Evolutionary conservation across 805 yeast genomes (phyloP).

Genomic region (Torulaspora franciscae): DNA sequence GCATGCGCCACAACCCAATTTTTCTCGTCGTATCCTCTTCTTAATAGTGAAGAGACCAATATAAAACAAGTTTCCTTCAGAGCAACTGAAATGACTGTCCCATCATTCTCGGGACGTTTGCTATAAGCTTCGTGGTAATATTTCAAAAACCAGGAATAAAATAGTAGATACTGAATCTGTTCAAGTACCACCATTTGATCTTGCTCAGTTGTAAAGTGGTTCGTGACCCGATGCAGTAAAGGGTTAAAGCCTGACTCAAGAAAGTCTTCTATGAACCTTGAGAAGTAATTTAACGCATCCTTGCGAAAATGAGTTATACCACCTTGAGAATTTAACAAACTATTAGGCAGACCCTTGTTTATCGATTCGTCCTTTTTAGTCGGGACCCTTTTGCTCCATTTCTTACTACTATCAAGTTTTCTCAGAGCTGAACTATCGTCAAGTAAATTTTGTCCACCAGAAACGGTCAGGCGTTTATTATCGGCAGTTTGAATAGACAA

Average conservation of each 20-base stretch:
- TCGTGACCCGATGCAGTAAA: conserved; percentile 50
- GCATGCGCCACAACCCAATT: conserved; percentile 65
- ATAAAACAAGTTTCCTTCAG: conserved; percentile 59
- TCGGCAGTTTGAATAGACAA: conserved; percentile 64
- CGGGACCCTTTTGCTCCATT: conserved; percentile 48
- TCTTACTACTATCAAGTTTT: conserved; percentile 62
- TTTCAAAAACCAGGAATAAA: conserved; percentile 70
- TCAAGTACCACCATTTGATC: conserved; percentile 33
- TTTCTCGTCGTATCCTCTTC: conserved; percentile 40
- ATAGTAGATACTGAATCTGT: conserved; percentile 48
- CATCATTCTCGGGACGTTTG: conserved; percentile 26
- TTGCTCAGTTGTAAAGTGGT: conserved; percentile 41
- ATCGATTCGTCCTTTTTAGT: conserved; percentile 31
- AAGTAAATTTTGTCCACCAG: conserved; percentile 65
- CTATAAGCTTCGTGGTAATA: conserved; percentile 48
- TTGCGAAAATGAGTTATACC: conserved; percentile 33
- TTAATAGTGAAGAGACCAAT: conserved; percentile 40
- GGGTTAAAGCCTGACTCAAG: conserved; percentile 72
- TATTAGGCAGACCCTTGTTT: conserved; percentile 33
- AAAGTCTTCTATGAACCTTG: conserved; percentile 51
- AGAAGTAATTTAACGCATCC: conserved; percentile 33
- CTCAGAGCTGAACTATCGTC: conserved; percentile 51
- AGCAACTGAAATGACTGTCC: conserved; percentile 47
- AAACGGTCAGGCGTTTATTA: conserved; percentile 53
- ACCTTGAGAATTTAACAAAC: conserved; percentile 23